Evolutionary conservation across 306 rosid species (phyloP).

Genomic region (Vigna reflexopilosa): DNA sequence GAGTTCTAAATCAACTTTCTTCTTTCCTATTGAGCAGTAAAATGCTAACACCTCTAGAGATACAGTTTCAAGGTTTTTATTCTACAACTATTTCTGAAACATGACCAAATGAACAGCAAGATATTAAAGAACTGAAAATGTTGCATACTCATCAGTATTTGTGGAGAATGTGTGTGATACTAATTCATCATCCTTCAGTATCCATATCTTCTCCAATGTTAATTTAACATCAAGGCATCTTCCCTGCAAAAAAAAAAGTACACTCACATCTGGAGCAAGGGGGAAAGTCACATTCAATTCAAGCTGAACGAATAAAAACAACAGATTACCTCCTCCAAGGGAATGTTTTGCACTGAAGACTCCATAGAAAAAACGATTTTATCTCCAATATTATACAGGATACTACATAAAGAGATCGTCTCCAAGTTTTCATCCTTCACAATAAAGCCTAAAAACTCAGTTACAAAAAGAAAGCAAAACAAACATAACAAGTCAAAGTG

Average conservation of each 20-base stretch:
- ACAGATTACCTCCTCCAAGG: constrained; percentile 71
- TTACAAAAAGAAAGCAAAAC: constrained; percentile 26
- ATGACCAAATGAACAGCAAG: constrained; percentile 33
- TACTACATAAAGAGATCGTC: constrained; percentile 58
- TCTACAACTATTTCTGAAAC: constrained; percentile 10
- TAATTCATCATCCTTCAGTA: constrained; percentile 79
- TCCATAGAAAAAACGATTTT: constrained; percentile 62
- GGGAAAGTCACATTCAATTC: constrained; percentile 19
- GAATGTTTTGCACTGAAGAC: constrained; percentile 62
- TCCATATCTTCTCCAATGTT: constrained; percentile 78
- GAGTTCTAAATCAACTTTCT: constrained; percentile 28
- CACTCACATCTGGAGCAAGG: constrained; percentile 38
- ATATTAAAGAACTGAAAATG: constrained; percentile 43
- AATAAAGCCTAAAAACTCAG: constrained; percentile 40
- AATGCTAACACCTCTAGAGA: constrained; percentile 25
- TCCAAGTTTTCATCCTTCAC: constrained; percentile 74
- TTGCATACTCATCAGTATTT: constrained; percentile 59
- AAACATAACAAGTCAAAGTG: constrained; percentile 14
- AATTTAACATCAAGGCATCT: constrained; percentile 85
- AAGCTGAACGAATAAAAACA: constrained; percentile 28
- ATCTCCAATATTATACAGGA: constrained; percentile 66
- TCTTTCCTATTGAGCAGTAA: constrained; percentile 15
- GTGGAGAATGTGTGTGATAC: constrained; percentile 57
- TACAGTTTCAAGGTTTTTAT: constrained; percentile 23
- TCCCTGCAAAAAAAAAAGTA: constrained; percentile 64